A percentile compares a stretch with the other conserved stretches of the same genome.
These are phyloP conservation scores for Paecilomyces formosus DNA, from an alignment of 2,329 filamentous ascomycete genomes.

Conservation along the genomic window DNA sequence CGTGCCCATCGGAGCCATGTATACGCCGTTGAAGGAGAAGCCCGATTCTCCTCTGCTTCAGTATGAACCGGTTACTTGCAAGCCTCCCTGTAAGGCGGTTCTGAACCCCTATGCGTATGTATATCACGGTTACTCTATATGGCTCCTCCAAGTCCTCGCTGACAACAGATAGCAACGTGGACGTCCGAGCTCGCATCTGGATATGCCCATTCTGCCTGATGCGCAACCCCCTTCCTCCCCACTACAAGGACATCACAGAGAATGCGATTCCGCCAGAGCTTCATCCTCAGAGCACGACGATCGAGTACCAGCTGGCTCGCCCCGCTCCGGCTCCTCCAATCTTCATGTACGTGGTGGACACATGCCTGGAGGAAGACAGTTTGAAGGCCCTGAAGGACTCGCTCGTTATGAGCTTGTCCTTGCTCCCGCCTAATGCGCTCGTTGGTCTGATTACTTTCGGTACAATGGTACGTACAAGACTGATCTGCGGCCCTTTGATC, in stretches of 20 bases:
- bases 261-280: conserved; percentile 59
- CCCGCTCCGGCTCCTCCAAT: conserved; percentile 60
- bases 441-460: conserved; percentile 64
- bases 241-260: conserved; percentile 63
- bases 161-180: conserved; percentile 47
- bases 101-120: conserved; percentile 92
- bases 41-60: conserved; percentile 77
- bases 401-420: conserved; percentile 58
- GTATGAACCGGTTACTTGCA: conserved; percentile 96
- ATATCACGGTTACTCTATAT: conserved; percentile 1
- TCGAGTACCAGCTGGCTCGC: conserved; percentile 57
- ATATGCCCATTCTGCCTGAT: conserved; percentile 63
- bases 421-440: conserved; percentile 56
- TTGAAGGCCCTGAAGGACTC: conserved; percentile 60
- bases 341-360: conserved; percentile 62
- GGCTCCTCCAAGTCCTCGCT: conserved; percentile 9
- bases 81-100: conserved; percentile 88
- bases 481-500: neutral
- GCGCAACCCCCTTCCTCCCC: conserved; percentile 57
- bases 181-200: conserved; percentile 60
- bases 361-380: conserved; percentile 61
- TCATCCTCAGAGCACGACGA: conserved; percentile 57
- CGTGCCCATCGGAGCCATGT: conserved; percentile 91
- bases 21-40: conserved; percentile 94
- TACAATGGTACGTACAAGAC: conserved; percentile 65